A percentile compares a stretch with the other conserved stretches of the same genome.
phyloP scores from a whole-genome alignment of 2,329 filamentous ascomycete species.

The Penicillium sp. region DNA sequence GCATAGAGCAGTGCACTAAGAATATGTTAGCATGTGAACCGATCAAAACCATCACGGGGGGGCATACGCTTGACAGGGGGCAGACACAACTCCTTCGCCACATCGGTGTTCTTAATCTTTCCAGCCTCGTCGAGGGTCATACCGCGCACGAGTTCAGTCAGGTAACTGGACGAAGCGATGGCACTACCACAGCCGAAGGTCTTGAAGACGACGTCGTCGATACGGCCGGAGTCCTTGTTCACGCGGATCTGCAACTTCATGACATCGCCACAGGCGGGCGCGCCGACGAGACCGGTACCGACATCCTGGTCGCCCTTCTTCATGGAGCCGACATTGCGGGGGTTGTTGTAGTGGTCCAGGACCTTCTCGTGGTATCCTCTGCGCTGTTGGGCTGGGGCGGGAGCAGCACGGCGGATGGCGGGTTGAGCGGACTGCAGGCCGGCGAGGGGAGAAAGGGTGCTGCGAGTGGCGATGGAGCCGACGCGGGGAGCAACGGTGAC shows the following conservation, averaged over 20 bases:
- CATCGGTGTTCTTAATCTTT: conserved; percentile 92
- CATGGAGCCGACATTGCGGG: conserved; percentile 71
- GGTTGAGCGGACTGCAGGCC: conserved; percentile 34
- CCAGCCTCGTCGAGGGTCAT: conserved; percentile 94
- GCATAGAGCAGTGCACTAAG: conserved; percentile 79
- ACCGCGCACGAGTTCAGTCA: conserved; percentile 87
- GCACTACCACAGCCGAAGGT: conserved; percentile 91
- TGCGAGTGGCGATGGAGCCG: conserved; percentile 42
- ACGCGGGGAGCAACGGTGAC: conserved; percentile 47
- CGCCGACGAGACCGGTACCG: conserved; percentile 80
- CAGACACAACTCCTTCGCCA: conserved; percentile 90
- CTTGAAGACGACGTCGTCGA: conserved; percentile 95
- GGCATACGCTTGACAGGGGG: conserved; percentile 75
- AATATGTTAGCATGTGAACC: conserved; percentile 6
- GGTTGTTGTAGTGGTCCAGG: conserved; percentile 73
- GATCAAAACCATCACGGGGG: not conserved
- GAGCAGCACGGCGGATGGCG: conserved; percentile 31
- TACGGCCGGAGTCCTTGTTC: conserved; percentile 76
- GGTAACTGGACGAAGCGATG: conserved; percentile 87
- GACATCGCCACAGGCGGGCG: conserved; percentile 84
- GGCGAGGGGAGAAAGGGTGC: conserved; percentile 41
- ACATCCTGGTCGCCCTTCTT: conserved; percentile 71
- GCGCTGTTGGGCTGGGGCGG: conserved; percentile 28
- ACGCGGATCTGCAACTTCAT: conserved; percentile 93
- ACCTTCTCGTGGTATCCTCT: conserved; percentile 60